Conservation (phyloP, 495 filamentous ascomycete genomes). For the Cudoniella acicularis region DNA sequence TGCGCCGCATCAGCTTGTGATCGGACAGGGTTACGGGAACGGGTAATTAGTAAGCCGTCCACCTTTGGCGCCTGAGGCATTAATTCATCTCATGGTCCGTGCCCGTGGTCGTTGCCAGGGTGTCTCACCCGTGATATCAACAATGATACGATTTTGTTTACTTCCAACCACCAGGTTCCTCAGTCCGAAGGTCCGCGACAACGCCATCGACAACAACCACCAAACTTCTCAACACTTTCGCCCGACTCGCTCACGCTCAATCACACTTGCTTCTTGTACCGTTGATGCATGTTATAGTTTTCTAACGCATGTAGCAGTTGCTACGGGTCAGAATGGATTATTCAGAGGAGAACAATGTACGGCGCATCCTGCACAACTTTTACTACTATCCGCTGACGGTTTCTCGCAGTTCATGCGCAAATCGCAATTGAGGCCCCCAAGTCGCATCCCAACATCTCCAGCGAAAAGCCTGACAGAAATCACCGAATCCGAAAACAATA, state of each 20-base stretch:
- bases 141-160: not conserved
- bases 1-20: not conserved
- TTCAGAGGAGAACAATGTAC: conserved; percentile 22
- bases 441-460: conserved; percentile 29
- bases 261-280: not conserved
- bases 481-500: conserved; percentile 65
- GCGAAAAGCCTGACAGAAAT: conserved; percentile 47
- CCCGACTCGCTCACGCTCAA: not conserved
- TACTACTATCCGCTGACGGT: conserved; percentile 1
- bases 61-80: too few relatives aligned
- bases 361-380: not conserved
- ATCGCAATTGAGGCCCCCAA: conserved; percentile 27
- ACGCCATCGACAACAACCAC: not conserved
- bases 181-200: too few relatives aligned
- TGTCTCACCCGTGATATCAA: too few relatives aligned
- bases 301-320: conserved; percentile 16
- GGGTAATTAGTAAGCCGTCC: too few relatives aligned
- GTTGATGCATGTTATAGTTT: conserved; percentile 17
- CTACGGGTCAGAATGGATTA: conserved; percentile 21
- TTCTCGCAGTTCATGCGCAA: conserved; percentile 18
- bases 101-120: not conserved
- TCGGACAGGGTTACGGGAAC: not conserved
- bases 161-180: not conserved
- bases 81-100: not conserved
- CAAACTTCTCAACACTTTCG: not conserved